Evolutionary conservation across 1,284 basidiomycete species (phyloP), one percentile per base, ranked within the genome.

Genomic region (Ceratobasidium papillatum): DNA sequence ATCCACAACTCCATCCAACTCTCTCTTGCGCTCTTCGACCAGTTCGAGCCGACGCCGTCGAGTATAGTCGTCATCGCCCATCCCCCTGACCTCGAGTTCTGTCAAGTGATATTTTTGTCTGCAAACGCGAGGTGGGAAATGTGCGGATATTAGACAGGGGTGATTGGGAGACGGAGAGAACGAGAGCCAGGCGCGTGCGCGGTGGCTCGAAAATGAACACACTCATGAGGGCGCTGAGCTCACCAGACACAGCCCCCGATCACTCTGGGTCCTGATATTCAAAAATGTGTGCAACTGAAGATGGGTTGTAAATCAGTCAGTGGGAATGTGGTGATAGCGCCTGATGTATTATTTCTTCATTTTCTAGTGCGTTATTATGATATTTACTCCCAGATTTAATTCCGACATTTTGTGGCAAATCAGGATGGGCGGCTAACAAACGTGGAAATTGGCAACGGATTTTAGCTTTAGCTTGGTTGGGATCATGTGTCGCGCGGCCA

Each of bases 1-100:
- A 75, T 91, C 89, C 76, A 90, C 81, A 30, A 93, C 85, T 17
- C 80, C 79, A 77, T 89, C 87, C 75, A 94, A 81, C 77, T 90
- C 84, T 14, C 79, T 79, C 80, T 91, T 90, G 80, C 87, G 89
- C 77, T 88, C 83, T 64, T 82, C 82, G 9, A 94, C 78, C 79
- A 90, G 80, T 73, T 83, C 82, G 12, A 83, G 82, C 58, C 86
- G 78, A 12, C 78, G 78, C 25, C 58, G 59, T 25, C 61, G 49
- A 30, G 51, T 38, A 32, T 65, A 36, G 43, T 61, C 66, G 49
- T 59, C 68, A 47, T 81, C 80, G 43, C 58, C 54, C 69, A 59
- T 59, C 22, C 54, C 64, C 75, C 25, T 34, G 66, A 54, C 52
- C 56, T 72, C 68, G 68, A 43, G 54, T n/a, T 72, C 41, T 45